phyloP scores from a whole-genome alignment of 106 monocot genomes.

The Dendrobium nobile region DNA sequence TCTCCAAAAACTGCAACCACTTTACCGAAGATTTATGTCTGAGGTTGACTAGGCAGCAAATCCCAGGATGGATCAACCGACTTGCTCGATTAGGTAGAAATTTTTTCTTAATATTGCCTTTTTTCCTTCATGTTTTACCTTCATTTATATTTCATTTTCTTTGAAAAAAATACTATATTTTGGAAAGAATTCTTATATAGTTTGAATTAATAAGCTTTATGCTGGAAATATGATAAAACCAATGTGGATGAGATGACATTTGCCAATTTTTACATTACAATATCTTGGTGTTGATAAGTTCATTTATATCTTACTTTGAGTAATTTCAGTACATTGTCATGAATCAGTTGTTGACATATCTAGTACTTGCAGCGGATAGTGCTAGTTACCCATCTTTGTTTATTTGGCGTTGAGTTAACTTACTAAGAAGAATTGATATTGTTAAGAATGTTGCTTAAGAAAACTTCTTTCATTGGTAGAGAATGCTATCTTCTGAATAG shows the following conservation, averaged over 20 bases:
- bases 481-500: not conserved
- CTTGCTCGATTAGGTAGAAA: slow-evolving; percentile 69
- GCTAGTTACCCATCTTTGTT: not conserved
- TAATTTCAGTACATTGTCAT: not conserved
- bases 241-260: not conserved
- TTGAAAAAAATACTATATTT: not conserved
- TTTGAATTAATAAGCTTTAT: not conserved
- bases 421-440: not conserved
- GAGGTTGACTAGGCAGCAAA: slow-evolving; percentile 55
- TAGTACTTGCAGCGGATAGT: not conserved
- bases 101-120: not conserved
- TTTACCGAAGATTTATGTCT: slow-evolving; percentile 73
- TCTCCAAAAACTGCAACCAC: slow-evolving; percentile 95
- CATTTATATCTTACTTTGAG: not conserved
- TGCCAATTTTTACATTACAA: not conserved
- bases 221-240: not conserved
- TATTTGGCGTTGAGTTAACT: not conserved
- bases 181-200: not conserved
- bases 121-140: not conserved
- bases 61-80: slow-evolving; percentile 90
- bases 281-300: not conserved
- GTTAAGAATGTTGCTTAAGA: not conserved
- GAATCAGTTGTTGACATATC: not conserved
- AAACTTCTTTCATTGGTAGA: not conserved
- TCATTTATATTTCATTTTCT: not conserved